Evolutionary conservation across 768 basidiomycete genomes (phyloP).

Genomic region (Trametes gibbosa): DNA sequence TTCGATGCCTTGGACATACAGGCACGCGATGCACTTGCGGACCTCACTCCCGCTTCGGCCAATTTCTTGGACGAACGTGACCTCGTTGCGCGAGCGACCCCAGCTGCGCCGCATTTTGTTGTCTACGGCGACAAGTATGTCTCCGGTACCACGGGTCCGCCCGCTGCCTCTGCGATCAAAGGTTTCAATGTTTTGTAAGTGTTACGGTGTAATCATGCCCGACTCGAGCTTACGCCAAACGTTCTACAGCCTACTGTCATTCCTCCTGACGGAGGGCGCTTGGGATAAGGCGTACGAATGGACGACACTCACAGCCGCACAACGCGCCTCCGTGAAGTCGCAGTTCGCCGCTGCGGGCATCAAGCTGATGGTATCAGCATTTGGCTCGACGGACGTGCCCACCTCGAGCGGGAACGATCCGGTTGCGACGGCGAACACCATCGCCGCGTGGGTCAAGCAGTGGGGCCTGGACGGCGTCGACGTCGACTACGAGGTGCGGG

Average conservation of each 20-base stretch:
- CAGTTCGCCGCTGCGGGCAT: constrained; percentile 56
- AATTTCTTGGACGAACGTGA: not conserved
- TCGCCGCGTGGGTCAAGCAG: constrained; percentile 45
- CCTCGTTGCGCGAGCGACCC: constrained; percentile 14
- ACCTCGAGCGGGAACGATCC: constrained; percentile 42
- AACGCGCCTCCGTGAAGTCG: constrained; percentile 41
- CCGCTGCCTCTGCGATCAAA: constrained; percentile 30
- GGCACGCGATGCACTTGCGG: constrained; percentile 6
- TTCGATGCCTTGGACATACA: not conserved
- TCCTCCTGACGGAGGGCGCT: constrained; percentile 40
- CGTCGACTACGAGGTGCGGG: constrained; percentile 46
- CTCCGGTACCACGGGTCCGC: constrained; percentile 40
- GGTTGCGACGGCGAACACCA: constrained; percentile 36
- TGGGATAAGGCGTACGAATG: constrained; percentile 47
- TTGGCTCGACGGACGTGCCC: constrained; percentile 46
- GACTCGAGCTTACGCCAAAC: not conserved
- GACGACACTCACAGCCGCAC: constrained; percentile 36
- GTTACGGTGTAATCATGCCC: not conserved
- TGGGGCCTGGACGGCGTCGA: constrained; percentile 53
- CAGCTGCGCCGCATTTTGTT: constrained; percentile 39
- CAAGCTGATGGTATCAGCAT: constrained; percentile 54
- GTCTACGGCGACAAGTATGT: constrained; percentile 38
- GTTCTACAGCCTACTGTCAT: constrained; percentile 36
- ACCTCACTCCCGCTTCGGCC: not conserved
- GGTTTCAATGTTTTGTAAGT: constrained; percentile 38